Base-by-base conservation (phyloP, 1,284 basidiomycete species). In the Ceratobasidium sp. region DNA sequence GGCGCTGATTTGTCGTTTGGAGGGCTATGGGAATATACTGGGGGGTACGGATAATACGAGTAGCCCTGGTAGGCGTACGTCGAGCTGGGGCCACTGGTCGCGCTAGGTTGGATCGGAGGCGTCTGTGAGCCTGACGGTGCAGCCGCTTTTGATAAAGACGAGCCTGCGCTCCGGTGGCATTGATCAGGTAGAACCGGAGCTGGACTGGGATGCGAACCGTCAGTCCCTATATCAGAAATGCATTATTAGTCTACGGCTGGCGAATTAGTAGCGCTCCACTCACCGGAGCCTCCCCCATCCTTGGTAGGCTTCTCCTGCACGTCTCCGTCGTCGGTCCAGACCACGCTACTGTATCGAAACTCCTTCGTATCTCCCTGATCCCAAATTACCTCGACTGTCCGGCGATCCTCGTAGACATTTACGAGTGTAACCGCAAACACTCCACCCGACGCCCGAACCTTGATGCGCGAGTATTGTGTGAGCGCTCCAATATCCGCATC, bases 351-450 rank as follows among this genome's bases (percentile, higher is more conserved):
- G 90, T 90, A 92, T 76, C 90, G 91, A 76, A 92, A 90, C 75
- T 91, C 89, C 67, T 85, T 82, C 77, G 85, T 88, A 42, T 85
- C 45, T 2, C 8, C 83, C 34, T 86, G 82, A 74, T 91, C 90
- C 89, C 91, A 92, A 1, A 90, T 77, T n/a, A 94, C 91, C 74
- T 91, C 87, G 0, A 94, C 86, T 10, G 85, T 86, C 58, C 84
- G 81, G 1, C 81, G 83, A 70, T 87, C 87, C 72, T 91, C 88
- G 43, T 90, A 79, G 20, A 92, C 86, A 56, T 86, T 82, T 12
- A 92, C 76, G 43, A 93, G 80, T 8, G 87, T 87, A 2, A 93
- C 91, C 77, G 94, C 91, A 75, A 91, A 93, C 13, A 89, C 87
- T 3, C 91, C 92, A 12, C 90, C 83, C 73, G 84, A 87, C 50